Percentiles rank a stretch among this genome's conserved stretches.
Conservation (phyloP, 139 green algal species). For the Micractinium conductrix region DNA sequence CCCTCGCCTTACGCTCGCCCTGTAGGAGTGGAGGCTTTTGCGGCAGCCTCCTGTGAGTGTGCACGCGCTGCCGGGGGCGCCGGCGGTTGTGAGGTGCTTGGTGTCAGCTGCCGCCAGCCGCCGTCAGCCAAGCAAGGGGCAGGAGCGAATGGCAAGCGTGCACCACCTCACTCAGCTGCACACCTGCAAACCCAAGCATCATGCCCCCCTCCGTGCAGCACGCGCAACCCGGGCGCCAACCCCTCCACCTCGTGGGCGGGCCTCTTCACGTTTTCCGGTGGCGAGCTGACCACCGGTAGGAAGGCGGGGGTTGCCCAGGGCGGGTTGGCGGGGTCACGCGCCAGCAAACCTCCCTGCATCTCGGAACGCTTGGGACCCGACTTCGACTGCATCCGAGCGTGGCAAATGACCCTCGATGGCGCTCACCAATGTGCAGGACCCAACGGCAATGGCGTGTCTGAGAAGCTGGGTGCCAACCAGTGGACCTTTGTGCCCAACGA, state of each 20-base stretch:
- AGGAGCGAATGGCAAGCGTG: too few species aligned
- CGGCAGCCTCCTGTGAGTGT: constrained; percentile 15
- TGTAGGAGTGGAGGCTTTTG: constrained; percentile 20
- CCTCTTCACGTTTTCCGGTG: constrained; percentile 24
- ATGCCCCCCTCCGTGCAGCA: neutral
- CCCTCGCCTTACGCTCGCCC: too few species aligned
- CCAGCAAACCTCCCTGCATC: too few species aligned
- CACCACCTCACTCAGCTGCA: too few species aligned
- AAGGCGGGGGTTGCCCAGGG: too few species aligned
- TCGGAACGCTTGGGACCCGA: too few species aligned
- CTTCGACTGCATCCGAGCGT: too few species aligned
- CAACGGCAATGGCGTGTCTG: constrained; percentile 23
- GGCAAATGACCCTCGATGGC: too few species aligned
- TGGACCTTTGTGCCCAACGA: constrained; percentile 26
- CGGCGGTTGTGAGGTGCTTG: too few species aligned
- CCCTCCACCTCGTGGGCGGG: constrained; percentile 22
- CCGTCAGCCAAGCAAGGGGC: neutral
- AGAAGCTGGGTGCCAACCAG: neutral
- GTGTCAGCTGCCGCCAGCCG: neutral
- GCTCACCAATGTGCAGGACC: too few species aligned
- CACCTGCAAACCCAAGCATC: neutral
- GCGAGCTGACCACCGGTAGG: constrained; percentile 19
- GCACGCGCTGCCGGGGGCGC: neutral
- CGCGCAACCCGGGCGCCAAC: constrained; percentile 14
- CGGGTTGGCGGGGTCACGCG: too few species aligned